Evolutionary conservation across 2,329 filamentous ascomycete genomes (phyloP), one percentile per base, ranked within the genome.

Genomic region (Aspergillus sp.): DNA sequence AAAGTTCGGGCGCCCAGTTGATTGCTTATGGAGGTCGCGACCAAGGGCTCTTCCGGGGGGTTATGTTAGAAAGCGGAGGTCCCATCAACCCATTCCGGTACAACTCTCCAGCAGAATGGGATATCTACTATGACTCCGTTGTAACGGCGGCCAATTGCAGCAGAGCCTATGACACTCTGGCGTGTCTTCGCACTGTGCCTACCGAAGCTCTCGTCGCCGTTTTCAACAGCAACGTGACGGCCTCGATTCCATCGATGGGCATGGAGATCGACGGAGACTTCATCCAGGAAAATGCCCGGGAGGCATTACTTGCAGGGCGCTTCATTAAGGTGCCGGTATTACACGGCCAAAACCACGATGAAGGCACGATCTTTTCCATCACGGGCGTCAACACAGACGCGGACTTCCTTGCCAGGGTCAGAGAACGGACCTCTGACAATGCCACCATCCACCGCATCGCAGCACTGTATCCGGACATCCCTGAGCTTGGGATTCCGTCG

Each of bases 1-100:
- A 53, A 4, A 57, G 52, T n/a, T 60, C 68, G n/a, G 61, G 63
- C 9, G 42, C 57, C 11, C 62, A 66, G 13, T 48, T 66, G 3
- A 30, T 62, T 6, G 66, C 66, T 2, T 69, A 67, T 39, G 61
- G 55, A 4, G 66, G 66, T 12, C 62, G 60, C 1, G 59, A 66
- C 44, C 63, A 64, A 37, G 48, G 51, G n/a, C 58, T 69, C 1
- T 69, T 69, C 48, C 62, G 61, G 12, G 60, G 52, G 2, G 66
- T 62, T 3, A 69, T 69, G 51, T 27, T 33, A 15, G 58, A 64
- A 24, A 63, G 62, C 42, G 62, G 65, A 1, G 46, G 17, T 8
- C 59, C 59, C 15, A 24, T 24, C 22, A 24, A 24, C 5, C 22
- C 22, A 24, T 24, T 6, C 2, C 22, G 22, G 22, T 24, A 24